Evolutionary conservation across 345 rosid species (phyloP), one percentile per base, ranked within the genome.

Genomic region (Eucalyptus albens): DNA sequence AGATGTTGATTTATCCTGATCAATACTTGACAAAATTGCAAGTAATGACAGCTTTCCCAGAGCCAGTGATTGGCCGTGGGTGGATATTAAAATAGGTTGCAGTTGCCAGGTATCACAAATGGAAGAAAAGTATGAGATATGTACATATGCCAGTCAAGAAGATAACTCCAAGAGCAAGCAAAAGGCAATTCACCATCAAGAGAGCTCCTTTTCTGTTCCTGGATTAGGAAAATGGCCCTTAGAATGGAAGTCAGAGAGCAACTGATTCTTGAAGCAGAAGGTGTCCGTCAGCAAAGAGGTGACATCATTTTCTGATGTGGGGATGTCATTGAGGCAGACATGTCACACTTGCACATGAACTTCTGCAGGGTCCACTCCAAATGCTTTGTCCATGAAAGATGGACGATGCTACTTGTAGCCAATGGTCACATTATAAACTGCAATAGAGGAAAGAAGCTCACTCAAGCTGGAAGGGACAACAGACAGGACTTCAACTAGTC

Each of bases 381-480:
- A 95, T 60, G 92, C 95, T 87, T 95, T 15, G 53, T 15, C 53
- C 17, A 13, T 5, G 53, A 50, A 50, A 50, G 53, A 50, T 50
- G 53, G 53, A 50, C 53, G 15, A 50, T 93, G 49, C 49, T 47
- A 90, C 91, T 96, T 97, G 90, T 47, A 96, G 27, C 97, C 97
- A 50, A 97, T 94, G 91, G 97, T 95, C 92, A 97, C 91, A 89
- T 97, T 97, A 91, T 96, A 97, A 91, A 97, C 97, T 95, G 94
- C 94, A 93, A 44, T 27, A 86, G 13, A 60, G 50, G 60, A 88
- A 40, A 86, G 37, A 50, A 51, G 44, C 22, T n/a, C 49, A 81
- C 47, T 42, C 33, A 82, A 31, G 15, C 49, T 55, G 77, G 51
- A 42, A 44, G 47, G 17, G 29, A 55, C 59, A 31, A 37, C 26